Evolutionary conservation across 2,329 filamentous ascomycete genomes (phyloP).

Genomic region (Capronia epimyces): DNA sequence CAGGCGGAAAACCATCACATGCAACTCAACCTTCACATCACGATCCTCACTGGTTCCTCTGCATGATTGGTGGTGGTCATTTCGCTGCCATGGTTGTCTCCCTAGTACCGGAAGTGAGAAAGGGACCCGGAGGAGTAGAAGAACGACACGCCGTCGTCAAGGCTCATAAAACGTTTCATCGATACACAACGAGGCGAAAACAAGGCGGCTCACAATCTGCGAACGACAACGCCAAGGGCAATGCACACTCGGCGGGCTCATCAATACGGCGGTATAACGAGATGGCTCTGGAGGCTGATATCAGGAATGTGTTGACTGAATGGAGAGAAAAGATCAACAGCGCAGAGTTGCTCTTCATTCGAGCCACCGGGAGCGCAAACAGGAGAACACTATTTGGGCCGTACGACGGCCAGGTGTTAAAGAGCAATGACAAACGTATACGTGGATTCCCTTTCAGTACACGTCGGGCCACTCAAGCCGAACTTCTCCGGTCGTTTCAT

Average conservation of each 20-base stretch:
- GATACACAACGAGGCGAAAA: conserved; percentile 92
- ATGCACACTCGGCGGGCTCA: conserved; percentile 88
- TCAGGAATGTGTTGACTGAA: conserved; percentile 70
- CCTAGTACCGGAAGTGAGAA: conserved; percentile 71
- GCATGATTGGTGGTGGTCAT: conserved; percentile 97
- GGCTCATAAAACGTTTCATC: conserved; percentile 95
- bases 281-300: conserved; percentile 79
- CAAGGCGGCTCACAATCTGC: conserved; percentile 93
- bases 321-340: conserved; percentile 85
- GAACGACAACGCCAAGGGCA: conserved; percentile 89
- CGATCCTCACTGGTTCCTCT: conserved; percentile 86
- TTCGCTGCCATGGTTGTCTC: conserved; percentile 96
- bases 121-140: conserved; percentile 62
- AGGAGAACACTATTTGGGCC: conserved; percentile 81
- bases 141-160: conserved; percentile 82
- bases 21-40: conserved; percentile 47
- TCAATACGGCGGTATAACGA: conserved; percentile 91
- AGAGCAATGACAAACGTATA: conserved; percentile 70
- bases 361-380: conserved; percentile 83
- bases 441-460: conserved; percentile 92
- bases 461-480: conserved; percentile 81
- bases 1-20: conserved; percentile 36
- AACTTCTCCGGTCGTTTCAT: conserved; percentile 89
- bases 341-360: conserved; percentile 78
- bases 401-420: conserved; percentile 81